Percentiles rank a stretch among this genome's conserved stretches.
These are phyloP conservation scores for Stachybotrys chartarum DNA, from an alignment of 2,329 filamentous ascomycete genomes.

Conservation along the genomic window DNA sequence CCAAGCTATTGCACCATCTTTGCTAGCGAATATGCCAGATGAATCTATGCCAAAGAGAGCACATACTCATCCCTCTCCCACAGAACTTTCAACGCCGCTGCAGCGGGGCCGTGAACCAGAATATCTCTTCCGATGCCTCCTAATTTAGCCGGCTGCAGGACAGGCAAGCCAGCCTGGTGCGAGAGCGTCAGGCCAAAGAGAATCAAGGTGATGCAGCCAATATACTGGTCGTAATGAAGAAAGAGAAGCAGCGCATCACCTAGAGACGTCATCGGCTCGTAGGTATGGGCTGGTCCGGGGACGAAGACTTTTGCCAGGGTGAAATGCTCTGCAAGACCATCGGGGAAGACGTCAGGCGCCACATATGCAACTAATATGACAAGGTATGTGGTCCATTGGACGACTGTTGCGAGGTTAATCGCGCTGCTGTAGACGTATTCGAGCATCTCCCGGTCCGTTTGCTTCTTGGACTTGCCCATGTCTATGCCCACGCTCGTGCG, in stretches of 20 bases:
- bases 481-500: slow-evolving; percentile 13
- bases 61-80: slow-evolving; percentile 2
- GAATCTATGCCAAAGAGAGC: not conserved
- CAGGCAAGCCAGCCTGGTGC: slow-evolving; percentile 4
- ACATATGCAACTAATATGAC: slow-evolving; percentile 6
- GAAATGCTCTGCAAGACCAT: slow-evolving; percentile 7
- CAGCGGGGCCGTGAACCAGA: not conserved
- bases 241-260: slow-evolving; percentile 12
- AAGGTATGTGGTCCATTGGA: slow-evolving; percentile 12
- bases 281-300: slow-evolving; percentile 10
- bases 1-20: not conserved
- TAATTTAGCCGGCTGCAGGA: not conserved
- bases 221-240: slow-evolving; percentile 16
- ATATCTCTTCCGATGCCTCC: not conserved
- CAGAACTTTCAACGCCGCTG: not conserved
- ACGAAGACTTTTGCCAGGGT: slow-evolving; percentile 10
- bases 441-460: slow-evolving; percentile 11
- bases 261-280: slow-evolving; percentile 9
- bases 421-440: slow-evolving; percentile 15
- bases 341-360: slow-evolving; percentile 10
- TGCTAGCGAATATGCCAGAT: not conserved
- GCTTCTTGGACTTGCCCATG: slow-evolving; percentile 6
- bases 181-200: slow-evolving; percentile 12
- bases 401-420: slow-evolving; percentile 14
- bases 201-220: slow-evolving; percentile 9